phyloP scores from a whole-genome alignment of 2,329 filamentous ascomycete species.

The Xylogone sp. region DNA sequence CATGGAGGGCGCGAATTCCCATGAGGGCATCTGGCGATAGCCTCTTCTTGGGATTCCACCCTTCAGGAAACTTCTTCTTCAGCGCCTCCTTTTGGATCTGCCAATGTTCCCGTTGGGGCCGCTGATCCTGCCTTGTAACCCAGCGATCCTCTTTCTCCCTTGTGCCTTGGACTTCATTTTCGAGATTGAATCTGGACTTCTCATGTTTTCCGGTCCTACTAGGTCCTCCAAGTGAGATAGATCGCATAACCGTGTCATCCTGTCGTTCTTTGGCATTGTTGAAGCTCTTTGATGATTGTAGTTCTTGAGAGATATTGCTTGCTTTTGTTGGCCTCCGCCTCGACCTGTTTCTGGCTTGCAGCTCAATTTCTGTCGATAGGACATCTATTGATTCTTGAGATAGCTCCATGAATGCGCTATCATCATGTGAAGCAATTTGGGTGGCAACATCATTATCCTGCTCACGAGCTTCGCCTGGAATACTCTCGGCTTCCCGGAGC shows the following conservation, averaged over 20 bases:
- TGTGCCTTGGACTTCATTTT: not conserved
- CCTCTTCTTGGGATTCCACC: slow-evolving; percentile 80
- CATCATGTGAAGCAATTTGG: slow-evolving; percentile 4
- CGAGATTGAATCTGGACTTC: not conserved
- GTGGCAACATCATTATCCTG: slow-evolving; percentile 49
- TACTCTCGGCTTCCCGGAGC: not conserved
- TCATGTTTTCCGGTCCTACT: not conserved
- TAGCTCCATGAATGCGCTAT: slow-evolving; percentile 27
- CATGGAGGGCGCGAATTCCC: slow-evolving; percentile 81
- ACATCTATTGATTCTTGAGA: slow-evolving; percentile 33
- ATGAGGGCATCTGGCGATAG: slow-evolving; percentile 88
- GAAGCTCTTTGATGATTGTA: not conserved
- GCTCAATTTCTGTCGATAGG: slow-evolving; percentile 16
- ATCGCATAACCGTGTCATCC: not conserved
- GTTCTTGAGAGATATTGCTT: not conserved
- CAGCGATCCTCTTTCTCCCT: not conserved
- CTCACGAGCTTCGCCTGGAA: slow-evolving; percentile 50
- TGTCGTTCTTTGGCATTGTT: not conserved
- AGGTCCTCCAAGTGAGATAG: not conserved
- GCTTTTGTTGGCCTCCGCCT: not conserved
- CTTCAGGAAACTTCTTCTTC: slow-evolving; percentile 72
- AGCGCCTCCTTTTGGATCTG: slow-evolving; percentile 70
- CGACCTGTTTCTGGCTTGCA: not conserved
- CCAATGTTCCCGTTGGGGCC: slow-evolving; percentile 54
- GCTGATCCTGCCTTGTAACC: not conserved